These are phyloP conservation scores for Penicillium tannophilum DNA, from an alignment of 495 filamentous ascomycete species.

Conservation along the genomic window DNA sequence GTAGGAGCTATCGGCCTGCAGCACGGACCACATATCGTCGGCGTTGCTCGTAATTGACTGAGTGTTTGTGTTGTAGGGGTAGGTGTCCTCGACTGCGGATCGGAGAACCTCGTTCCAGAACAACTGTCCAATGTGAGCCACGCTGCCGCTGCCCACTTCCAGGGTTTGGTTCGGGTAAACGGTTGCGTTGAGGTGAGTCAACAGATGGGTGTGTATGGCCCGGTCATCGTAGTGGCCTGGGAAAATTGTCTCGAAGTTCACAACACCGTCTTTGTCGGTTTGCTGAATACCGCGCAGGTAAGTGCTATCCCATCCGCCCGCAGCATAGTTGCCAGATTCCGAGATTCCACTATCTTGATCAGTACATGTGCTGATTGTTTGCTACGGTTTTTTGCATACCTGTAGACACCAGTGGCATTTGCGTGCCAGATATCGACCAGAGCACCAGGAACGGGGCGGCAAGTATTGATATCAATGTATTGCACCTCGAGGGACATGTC, in stretches of 20 bases:
- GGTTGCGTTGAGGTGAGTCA: slow-evolving; percentile 50
- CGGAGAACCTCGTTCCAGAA: slow-evolving; percentile 65
- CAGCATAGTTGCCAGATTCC: slow-evolving; percentile 36
- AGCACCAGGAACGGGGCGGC: slow-evolving; percentile 33
- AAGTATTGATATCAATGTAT: slow-evolving; percentile 49
- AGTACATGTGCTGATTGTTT: background rate
- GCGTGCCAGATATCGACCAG: slow-evolving; percentile 45
- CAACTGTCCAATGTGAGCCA: slow-evolving; percentile 51
- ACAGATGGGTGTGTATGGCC: slow-evolving; percentile 60
- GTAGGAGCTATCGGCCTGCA: slow-evolving; percentile 34
- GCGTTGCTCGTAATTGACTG: slow-evolving; percentile 53
- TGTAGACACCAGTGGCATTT: slow-evolving; percentile 57
- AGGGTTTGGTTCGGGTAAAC: slow-evolving; percentile 51
- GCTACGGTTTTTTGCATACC: slow-evolving; percentile 15
- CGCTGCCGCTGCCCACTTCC: slow-evolving; percentile 42
- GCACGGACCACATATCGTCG: slow-evolving; percentile 38
- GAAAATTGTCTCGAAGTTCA: slow-evolving; percentile 58
- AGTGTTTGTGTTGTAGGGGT: slow-evolving; percentile 59
- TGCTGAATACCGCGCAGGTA: slow-evolving; percentile 57
- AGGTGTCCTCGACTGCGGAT: slow-evolving; percentile 53
- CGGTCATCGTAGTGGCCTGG: slow-evolving; percentile 62
- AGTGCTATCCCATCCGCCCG: slow-evolving; percentile 45
- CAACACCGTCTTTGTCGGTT: slow-evolving; percentile 58
- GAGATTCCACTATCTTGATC: slow-evolving; percentile 32
- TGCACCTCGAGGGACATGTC: slow-evolving; percentile 50